A percentile compares a stretch with the other conserved stretches of the same genome.
Evolutionary conservation across 2,329 filamentous ascomycete species (phyloP).

Genomic region (Elsinoe arachidis): DNA sequence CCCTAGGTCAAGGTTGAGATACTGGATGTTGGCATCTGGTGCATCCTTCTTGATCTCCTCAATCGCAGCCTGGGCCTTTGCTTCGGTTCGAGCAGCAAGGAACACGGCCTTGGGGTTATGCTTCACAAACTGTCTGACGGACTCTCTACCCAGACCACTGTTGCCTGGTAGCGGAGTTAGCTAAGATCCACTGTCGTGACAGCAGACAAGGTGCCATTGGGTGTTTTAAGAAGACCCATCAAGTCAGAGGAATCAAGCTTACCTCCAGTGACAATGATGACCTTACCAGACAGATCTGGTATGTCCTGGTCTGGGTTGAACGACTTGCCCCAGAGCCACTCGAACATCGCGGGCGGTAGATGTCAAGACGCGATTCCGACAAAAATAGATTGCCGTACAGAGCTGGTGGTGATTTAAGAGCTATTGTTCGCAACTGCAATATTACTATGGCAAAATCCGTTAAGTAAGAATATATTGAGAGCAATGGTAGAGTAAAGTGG

Average conservation of each 20-base stretch:
- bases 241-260: slow-evolving; percentile 10
- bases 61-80: slow-evolving; percentile 36
- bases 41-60: slow-evolving; percentile 29
- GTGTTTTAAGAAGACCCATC: neutral
- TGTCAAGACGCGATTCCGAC: too few species aligned
- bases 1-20: slow-evolving; percentile 35
- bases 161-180: slow-evolving; percentile 28
- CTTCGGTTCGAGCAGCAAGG: slow-evolving; percentile 37
- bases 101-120: slow-evolving; percentile 40
- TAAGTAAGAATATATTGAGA: too few species aligned
- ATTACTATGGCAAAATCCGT: too few species aligned
- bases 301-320: slow-evolving; percentile 32
- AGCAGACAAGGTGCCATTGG: neutral
- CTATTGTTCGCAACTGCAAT: too few species aligned
- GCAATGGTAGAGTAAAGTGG: too few species aligned
- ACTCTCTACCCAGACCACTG: slow-evolving; percentile 39
- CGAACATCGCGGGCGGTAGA: neutral
- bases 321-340: slow-evolving; percentile 10
- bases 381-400: neutral
- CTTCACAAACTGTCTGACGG: slow-evolving; percentile 35
- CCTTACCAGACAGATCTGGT: slow-evolving; percentile 33
- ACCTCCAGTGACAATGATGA: slow-evolving; percentile 38
- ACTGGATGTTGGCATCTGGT: slow-evolving; percentile 29
- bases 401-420: neutral
- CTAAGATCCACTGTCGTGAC: neutral